Base-by-base conservation (phyloP, 345 rosid genomes). In the Heritiera fomes region DNA sequence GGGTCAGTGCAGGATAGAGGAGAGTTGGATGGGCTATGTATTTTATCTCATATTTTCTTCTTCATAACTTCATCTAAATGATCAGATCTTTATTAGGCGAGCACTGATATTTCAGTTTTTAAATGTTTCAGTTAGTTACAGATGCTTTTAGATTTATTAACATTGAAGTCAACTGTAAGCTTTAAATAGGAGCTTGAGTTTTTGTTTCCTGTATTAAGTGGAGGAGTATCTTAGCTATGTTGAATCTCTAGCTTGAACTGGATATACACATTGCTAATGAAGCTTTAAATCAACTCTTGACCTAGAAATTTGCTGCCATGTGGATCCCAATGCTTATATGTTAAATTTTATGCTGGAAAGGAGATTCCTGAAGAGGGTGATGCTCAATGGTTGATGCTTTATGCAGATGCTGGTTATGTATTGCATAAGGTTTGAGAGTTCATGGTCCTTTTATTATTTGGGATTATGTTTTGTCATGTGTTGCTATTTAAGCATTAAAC, bases 341-440 rank as follows among this genome's bases (percentile, higher is more conserved):
- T 56, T 84, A 68, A 53, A 78, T 63, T 75, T 10, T 78, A 17
- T 64, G 46, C 87, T 92, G 99, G 94, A 81, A 90, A 91, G 78
- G 94, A 92, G 78, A 75, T 95, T 80, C 89, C 91, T 76, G 87
- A 88, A 68, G 92, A 73, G 55, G 83, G 40, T 47, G 83, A 83
- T 80, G 80, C 58, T 71, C 75, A 71, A 71, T 49, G 53, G 75
- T 71, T 71, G 75, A 49, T 71, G 59, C 75, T 71, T 50, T 71
- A 30, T 49, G 75, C 75, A 32, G 34, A 60, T 76, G 89, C 92
- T 85, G 97, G 93, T 86, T 92, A 90, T 80, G 85, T 89, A 75
- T 81, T 95, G 66, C 84, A 85, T 78, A 93, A 95, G 98, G 98
- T 95, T 86, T 82, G 94, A 67, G 40, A 75, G 61, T 81, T 85